Evolutionary conservation across 257 asterid genomes (phyloP).

Genomic region (Orobanche coerulescens): DNA sequence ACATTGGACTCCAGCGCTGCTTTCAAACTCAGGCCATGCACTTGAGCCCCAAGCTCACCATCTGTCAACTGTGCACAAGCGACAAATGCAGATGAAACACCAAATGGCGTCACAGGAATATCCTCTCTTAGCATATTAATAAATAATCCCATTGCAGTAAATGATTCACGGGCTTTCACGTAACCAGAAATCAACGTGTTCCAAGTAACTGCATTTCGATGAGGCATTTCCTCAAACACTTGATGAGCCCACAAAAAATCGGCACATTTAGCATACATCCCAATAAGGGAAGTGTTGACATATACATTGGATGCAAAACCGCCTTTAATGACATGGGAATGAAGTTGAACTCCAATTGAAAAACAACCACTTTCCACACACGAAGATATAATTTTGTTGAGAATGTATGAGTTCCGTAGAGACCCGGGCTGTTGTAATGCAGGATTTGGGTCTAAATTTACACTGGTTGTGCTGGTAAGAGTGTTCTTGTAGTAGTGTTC

Average conservation of each 20-base stretch:
- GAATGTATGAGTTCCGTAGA: slow-evolving; percentile 24
- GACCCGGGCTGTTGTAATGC: slow-evolving; percentile 25
- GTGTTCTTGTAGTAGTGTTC: background rate
- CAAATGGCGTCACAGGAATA: slow-evolving; percentile 29
- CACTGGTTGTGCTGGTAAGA: background rate
- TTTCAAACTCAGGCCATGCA: slow-evolving; percentile 49
- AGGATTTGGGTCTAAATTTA: slow-evolving; percentile 17
- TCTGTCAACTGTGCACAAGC: slow-evolving; percentile 43
- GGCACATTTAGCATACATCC: slow-evolving; percentile 41
- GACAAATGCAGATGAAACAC: slow-evolving; percentile 39
- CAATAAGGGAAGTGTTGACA: slow-evolving; percentile 40
- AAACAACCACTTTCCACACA: slow-evolving; percentile 31
- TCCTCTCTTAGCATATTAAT: slow-evolving; percentile 37
- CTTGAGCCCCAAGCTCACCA: slow-evolving; percentile 41
- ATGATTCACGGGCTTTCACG: slow-evolving; percentile 28
- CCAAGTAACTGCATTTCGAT: slow-evolving; percentile 43
- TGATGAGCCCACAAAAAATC: slow-evolving; percentile 23
- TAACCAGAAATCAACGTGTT: slow-evolving; percentile 47
- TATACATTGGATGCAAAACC: slow-evolving; percentile 43
- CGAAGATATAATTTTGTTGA: slow-evolving; percentile 38
- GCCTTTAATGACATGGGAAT: slow-evolving; percentile 34
- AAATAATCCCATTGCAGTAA: slow-evolving; percentile 29
- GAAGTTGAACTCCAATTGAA: slow-evolving; percentile 38
- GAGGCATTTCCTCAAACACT: slow-evolving; percentile 52
- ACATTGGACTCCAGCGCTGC: slow-evolving; percentile 34